Conservation (phyloP, 2,329 filamentous ascomycete genomes). For the Taxawa tesnikishii region DNA sequence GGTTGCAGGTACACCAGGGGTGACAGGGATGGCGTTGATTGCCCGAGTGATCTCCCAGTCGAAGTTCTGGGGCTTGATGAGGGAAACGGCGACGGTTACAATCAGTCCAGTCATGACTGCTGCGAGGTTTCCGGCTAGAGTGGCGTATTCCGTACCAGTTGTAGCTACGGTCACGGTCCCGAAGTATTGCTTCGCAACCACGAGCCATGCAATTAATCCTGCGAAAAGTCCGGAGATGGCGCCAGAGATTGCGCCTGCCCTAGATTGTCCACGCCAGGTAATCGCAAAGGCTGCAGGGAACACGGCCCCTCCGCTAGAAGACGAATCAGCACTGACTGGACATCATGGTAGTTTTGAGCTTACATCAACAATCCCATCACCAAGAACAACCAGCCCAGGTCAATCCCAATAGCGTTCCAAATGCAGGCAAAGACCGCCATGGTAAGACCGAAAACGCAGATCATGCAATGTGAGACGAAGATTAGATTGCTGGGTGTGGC, state of each 20-base stretch:
- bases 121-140: slow-evolving; percentile 24
- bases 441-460: slow-evolving; percentile 26
- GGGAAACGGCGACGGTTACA: slow-evolving; percentile 19
- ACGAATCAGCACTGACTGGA: too few species aligned
- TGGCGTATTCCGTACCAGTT: slow-evolving; percentile 25
- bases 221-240: slow-evolving; percentile 20
- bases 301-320: slow-evolving; percentile 23
- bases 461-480: slow-evolving; percentile 27
- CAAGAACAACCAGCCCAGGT: slow-evolving; percentile 27
- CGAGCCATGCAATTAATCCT: slow-evolving; percentile 25
- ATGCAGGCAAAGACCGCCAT: slow-evolving; percentile 21
- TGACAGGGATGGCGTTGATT: slow-evolving; percentile 18
- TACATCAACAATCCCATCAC: slow-evolving; percentile 28
- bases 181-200: slow-evolving; percentile 19
- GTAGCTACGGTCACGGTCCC: slow-evolving; percentile 26
- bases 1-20: slow-evolving; percentile 7
- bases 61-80: slow-evolving; percentile 25
- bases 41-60: slow-evolving; percentile 26
- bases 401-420: slow-evolving; percentile 25
- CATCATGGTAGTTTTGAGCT: too few species aligned
- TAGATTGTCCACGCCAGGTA: slow-evolving; percentile 22
- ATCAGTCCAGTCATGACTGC: slow-evolving; percentile 16
- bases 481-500: slow-evolving; percentile 23
- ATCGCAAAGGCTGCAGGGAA: slow-evolving; percentile 21
- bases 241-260: slow-evolving; percentile 20